Evolutionary conservation across 768 basidiomycete genomes (phyloP).

Genomic region (Cubamyces lactineus): DNA sequence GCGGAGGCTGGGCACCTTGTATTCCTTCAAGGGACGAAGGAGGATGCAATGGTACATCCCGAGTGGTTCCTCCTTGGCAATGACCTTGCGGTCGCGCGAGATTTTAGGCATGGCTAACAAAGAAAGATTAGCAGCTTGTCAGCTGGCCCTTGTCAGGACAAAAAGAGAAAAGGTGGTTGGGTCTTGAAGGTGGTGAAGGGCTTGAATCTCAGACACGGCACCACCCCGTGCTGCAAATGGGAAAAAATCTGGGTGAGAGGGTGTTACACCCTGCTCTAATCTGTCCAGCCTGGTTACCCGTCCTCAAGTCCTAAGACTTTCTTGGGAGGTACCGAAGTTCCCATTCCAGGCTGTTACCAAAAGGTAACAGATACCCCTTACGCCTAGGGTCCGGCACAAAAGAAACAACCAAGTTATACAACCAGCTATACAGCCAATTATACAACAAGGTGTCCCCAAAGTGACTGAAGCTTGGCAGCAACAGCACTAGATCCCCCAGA

Average conservation of each 20-base stretch:
- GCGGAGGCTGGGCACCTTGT: background rate
- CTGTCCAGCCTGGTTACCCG: background rate
- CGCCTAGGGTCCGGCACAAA: background rate
- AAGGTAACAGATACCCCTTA: background rate
- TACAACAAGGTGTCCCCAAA: background rate
- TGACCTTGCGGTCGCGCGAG: background rate
- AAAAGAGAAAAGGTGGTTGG: background rate
- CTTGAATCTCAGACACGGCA: constrained; percentile 1
- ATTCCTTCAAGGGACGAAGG: background rate
- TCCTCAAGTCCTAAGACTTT: background rate
- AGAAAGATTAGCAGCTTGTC: background rate
- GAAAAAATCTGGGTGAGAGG: background rate
- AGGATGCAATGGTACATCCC: background rate
- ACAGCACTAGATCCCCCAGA: background rate
- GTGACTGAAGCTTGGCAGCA: background rate
- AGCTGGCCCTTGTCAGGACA: background rate
- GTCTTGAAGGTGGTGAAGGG: background rate
- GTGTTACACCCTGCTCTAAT: background rate
- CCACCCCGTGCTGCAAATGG: background rate
- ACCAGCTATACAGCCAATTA: background rate
- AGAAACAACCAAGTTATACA: background rate
- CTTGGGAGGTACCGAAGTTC: background rate
- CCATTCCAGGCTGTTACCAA: background rate
- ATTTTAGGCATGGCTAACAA: background rate
- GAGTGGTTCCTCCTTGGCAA: background rate